phyloP scores from a whole-genome alignment of 169 alveolate genomes.

The Blepharisma undulans region DNA sequence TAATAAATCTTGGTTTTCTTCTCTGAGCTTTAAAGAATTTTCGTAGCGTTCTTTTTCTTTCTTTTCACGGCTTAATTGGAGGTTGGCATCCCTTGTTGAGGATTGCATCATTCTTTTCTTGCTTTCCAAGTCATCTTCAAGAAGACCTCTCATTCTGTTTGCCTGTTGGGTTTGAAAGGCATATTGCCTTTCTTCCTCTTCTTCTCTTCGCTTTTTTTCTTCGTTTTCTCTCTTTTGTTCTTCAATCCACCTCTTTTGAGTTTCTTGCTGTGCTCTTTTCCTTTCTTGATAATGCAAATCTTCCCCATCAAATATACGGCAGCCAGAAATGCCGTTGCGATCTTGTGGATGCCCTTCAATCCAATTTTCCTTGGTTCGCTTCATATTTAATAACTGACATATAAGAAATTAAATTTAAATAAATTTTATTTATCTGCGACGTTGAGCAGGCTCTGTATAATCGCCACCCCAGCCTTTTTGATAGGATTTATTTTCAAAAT shows the following conservation, averaged over 20 bases:
- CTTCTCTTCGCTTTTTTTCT: slow-evolving; percentile 31
- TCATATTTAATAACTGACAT: slow-evolving; percentile 23
- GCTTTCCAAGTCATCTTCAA: slow-evolving; percentile 51
- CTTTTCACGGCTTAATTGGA: slow-evolving; percentile 23
- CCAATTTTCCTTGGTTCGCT: slow-evolving; percentile 57
- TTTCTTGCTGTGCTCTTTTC: slow-evolving; percentile 29
- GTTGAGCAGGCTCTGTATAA: neutral
- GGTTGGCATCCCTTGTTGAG: slow-evolving; percentile 37
- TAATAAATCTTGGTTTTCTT: slow-evolving; percentile 15
- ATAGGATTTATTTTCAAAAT: neutral
- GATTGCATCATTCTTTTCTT: slow-evolving; percentile 46
- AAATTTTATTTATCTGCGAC: neutral
- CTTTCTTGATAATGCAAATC: slow-evolving; percentile 52
- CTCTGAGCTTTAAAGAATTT: neutral
- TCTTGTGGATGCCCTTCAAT: slow-evolving; percentile 33
- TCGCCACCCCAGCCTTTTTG: slow-evolving; percentile 38
- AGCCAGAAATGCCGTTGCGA: slow-evolving; percentile 46
- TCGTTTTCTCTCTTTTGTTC: slow-evolving; percentile 53
- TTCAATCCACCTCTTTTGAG: slow-evolving; percentile 49
- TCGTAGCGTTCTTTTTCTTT: slow-evolving; percentile 19
- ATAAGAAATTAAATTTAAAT: neutral
- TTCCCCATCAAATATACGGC: slow-evolving; percentile 57
- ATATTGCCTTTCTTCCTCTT: slow-evolving; percentile 52
- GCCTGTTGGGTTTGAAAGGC: slow-evolving; percentile 52
- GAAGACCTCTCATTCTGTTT: slow-evolving; percentile 60